Evolutionary conservation across 805 yeast genomes (phyloP).

Genomic region (Saitoella complicata): DNA sequence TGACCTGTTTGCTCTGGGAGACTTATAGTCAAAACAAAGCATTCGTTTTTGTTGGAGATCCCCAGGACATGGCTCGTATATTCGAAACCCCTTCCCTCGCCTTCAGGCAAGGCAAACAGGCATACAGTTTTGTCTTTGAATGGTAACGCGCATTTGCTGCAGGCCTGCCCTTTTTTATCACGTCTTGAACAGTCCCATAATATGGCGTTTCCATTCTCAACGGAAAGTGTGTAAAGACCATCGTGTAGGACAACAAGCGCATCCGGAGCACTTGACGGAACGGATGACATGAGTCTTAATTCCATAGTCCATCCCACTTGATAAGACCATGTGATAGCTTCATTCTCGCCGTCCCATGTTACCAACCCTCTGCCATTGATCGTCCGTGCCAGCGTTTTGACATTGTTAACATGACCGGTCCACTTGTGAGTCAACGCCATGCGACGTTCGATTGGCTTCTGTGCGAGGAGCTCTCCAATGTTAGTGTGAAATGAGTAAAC

Average conservation of each 20-base stretch:
- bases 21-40: background rate
- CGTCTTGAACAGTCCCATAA: constrained; percentile 40
- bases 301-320: constrained; percentile 6
- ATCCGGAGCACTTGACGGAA: constrained; percentile 31
- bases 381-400: constrained; percentile 49
- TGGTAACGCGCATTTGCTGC: constrained; percentile 2
- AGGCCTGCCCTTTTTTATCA: constrained; percentile 3
- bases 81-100: background rate
- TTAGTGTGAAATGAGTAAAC: constrained; percentile 18
- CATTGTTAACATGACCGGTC: constrained; percentile 78
- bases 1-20: too few relatives aligned
- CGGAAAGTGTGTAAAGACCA: constrained; percentile 31
- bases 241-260: constrained; percentile 26
- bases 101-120: background rate
- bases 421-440: constrained; percentile 34
- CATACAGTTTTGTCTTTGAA: constrained; percentile 1
- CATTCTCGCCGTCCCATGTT: constrained; percentile 45
- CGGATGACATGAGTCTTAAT: constrained; percentile 30
- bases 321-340: constrained; percentile 41
- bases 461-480: constrained; percentile 11
- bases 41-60: background rate
- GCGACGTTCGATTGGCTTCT: constrained; percentile 6
- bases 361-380: constrained; percentile 45
- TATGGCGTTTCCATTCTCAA: constrained; percentile 28
- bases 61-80: background rate